Base-by-base conservation (phyloP, 345 rosid species). In the Geranium rotundifolium region DNA sequence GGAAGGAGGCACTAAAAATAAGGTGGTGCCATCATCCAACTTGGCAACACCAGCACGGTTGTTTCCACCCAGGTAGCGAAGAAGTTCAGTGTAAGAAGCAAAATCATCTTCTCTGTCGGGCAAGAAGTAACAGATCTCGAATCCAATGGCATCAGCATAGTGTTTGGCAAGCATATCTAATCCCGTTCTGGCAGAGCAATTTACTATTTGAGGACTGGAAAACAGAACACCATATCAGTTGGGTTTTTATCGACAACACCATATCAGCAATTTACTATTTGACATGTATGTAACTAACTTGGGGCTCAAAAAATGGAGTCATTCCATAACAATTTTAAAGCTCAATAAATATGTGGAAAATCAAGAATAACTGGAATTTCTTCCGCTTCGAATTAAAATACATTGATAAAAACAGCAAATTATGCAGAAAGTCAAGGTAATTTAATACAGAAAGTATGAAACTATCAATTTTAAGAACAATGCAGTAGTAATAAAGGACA, bases 161-260 rank as follows among this genome's bases (percentile, higher is more conserved):
- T 90, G 97, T 74, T 85, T 85, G 29, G 95, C 72, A 6, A 93
- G 96, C 87, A 86, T 82, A 79, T 93, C 99, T 82, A 93, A 70
- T 69, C 99, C 96, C 19, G 99, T 93, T 77, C 97, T 81, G 69
- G 99, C 99, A 17, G 99, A 90, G 77, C 99, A 93, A 70, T 93
- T 90, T 61, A 93, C 77, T 61, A 83, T 84, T 73, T 78, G 86
- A 62, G 99, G 99, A 67, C 97, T 92, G 82, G 67, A 73, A 57
- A 72, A 75, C 41, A 68, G 62, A 20, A 60, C 23, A 59, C 18
- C n/a, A n/a, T n/a, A n/a, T n/a, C n/a, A n/a, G n/a, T n/a, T n/a
- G n/a, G n/a, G n/a, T n/a, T n/a, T n/a, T n/a, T n/a, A n/a, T n/a
- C n/a, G n/a, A n/a, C n/a, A n/a, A n/a, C n/a, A n/a, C n/a, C n/a